Evolutionary conservation across 1,284 basidiomycete genomes (phyloP).

Genomic region (Salmacisia buchloeana): DNA sequence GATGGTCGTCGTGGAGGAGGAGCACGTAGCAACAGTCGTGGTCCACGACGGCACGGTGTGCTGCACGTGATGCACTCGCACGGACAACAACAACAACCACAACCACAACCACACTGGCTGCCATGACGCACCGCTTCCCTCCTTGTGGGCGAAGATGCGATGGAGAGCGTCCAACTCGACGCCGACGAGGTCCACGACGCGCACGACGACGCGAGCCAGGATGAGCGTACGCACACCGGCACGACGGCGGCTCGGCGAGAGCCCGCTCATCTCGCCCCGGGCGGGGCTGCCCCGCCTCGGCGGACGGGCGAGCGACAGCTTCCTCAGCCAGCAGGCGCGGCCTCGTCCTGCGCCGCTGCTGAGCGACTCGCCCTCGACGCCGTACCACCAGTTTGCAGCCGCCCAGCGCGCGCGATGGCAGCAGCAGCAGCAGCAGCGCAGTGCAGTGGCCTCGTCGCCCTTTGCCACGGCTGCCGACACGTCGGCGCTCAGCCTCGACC

Average conservation of each 20-base stretch:
- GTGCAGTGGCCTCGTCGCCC: constrained; percentile 4
- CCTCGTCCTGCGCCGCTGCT: not conserved
- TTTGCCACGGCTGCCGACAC: constrained; percentile 1
- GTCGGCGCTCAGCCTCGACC: not conserved
- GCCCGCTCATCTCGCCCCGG: not conserved
- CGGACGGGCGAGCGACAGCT: constrained; percentile 1
- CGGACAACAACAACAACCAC: too few relatives aligned
- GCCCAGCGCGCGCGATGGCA: not conserved
- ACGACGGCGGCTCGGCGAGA: not conserved
- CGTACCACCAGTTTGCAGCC: constrained; percentile 6
- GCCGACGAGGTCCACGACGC: too few relatives aligned
- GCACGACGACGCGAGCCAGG: too few relatives aligned
- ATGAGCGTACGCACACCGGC: constrained; percentile 1
- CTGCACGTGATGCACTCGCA: too few relatives aligned
- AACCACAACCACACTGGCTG: too few relatives aligned
- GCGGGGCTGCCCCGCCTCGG: not conserved
- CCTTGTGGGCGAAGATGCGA: too few relatives aligned
- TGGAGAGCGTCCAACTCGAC: too few relatives aligned
- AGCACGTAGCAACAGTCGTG: too few relatives aligned
- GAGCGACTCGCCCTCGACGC: not conserved
- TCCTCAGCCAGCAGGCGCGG: not conserved
- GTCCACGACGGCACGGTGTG: too few relatives aligned
- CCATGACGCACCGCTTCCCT: too few relatives aligned
- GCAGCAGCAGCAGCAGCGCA: not conserved
- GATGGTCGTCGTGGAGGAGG: too few relatives aligned